phyloP scores from a whole-genome alignment of 1,139 yeast genomes.

The Yarrowia galli region DNA sequence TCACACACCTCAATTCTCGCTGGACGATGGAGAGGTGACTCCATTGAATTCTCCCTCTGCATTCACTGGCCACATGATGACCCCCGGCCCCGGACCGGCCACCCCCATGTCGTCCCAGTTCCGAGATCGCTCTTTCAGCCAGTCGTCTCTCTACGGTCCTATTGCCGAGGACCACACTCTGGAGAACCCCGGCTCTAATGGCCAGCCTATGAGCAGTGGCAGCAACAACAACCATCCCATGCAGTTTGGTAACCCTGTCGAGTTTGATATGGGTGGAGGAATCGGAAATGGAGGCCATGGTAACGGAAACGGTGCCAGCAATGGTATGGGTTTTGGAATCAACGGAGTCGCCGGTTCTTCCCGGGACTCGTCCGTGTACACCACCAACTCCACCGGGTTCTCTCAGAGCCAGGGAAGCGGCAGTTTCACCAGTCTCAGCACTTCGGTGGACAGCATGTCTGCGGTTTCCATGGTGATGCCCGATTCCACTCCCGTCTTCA shows the following conservation, averaged over 20 bases:
- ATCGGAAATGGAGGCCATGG: neutral
- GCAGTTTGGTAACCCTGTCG: constrained; percentile 34
- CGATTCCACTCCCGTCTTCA: constrained; percentile 12
- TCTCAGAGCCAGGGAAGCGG: constrained; percentile 36
- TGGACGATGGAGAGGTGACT: constrained; percentile 37
- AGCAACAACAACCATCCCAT: constrained; percentile 8
- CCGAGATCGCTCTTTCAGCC: constrained; percentile 35
- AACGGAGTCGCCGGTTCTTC: constrained; percentile 2
- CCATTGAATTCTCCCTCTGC: constrained; percentile 37
- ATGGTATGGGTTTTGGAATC: neutral
- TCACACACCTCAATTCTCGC: constrained; percentile 37
- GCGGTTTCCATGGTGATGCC: constrained; percentile 25
- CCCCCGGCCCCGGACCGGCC: constrained; percentile 33
- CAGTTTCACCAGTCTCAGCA: constrained; percentile 32
- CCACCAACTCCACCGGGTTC: constrained; percentile 17
- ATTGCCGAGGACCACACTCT: constrained; percentile 31
- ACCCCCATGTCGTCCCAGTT: constrained; percentile 33
- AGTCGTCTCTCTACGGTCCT: constrained; percentile 29
- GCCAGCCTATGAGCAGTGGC: neutral
- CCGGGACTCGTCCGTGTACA: constrained; percentile 17
- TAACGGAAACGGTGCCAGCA: neutral
- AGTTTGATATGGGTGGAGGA: constrained; percentile 31
- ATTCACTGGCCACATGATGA: constrained; percentile 19
- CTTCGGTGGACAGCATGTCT: constrained; percentile 37
- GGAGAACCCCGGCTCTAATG: neutral